A percentile compares a stretch with the other conserved stretches of the same genome.
Conservation (phyloP, 1,139 yeast species). For the Geotrichum reessii region DNA sequence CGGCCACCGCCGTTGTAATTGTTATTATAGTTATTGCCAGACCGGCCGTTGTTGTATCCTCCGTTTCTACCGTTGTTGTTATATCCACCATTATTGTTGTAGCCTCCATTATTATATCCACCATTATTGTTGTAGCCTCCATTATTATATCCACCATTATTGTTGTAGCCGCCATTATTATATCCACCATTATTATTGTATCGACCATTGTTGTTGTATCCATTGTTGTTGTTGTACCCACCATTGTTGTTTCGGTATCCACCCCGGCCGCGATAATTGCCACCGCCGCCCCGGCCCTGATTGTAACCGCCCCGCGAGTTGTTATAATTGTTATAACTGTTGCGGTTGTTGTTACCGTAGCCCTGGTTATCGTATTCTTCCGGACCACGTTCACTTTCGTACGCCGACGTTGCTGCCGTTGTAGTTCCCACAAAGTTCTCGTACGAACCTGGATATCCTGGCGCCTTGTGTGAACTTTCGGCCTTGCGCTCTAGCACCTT, state of each 20-base stretch:
- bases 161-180: conserved; percentile 21
- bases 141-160: conserved; percentile 20
- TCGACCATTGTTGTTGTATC: conserved; percentile 20
- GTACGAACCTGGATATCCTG: background rate
- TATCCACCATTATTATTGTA: conserved; percentile 25
- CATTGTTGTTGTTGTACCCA: conserved; percentile 26
- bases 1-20: conserved; percentile 16
- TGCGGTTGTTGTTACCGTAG: conserved; percentile 21
- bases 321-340: conserved; percentile 12
- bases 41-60: conserved; percentile 9
- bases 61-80: background rate
- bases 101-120: conserved; percentile 16
- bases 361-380: conserved; percentile 26
- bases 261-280: conserved; percentile 17
- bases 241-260: conserved; percentile 19
- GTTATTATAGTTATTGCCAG: background rate
- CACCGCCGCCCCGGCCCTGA: conserved; percentile 4
- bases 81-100: conserved; percentile 12
- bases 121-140: conserved; percentile 20
- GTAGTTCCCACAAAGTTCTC: conserved; percentile 40
- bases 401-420: conserved; percentile 27
- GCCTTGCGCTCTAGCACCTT: conserved; percentile 31
- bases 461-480: background rate
- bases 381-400: conserved; percentile 21
- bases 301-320: conserved; percentile 9